phyloP scores from a whole-genome alignment of 2,329 filamentous ascomycete genomes.

The Fonsecaea monophora region DNA sequence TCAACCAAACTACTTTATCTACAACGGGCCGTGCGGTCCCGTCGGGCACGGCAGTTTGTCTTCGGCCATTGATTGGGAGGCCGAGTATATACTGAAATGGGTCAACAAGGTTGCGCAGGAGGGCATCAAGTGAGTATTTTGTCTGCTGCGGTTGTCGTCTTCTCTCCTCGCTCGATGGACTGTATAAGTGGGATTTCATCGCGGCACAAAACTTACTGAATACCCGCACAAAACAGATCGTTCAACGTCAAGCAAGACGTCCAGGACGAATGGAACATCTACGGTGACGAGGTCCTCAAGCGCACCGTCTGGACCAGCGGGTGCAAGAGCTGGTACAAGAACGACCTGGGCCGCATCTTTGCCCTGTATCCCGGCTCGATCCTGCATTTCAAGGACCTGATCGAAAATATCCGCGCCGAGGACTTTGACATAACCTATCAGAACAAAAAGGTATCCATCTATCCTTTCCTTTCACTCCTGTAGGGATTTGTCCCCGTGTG shows the following conservation, averaged over 20 bases:
- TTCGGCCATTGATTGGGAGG: slow-evolving; percentile 28
- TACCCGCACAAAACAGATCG: too few species aligned
- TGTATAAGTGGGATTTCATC: too few species aligned
- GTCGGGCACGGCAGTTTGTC: slow-evolving; percentile 14
- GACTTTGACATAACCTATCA: slow-evolving; percentile 52
- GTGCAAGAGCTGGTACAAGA: slow-evolving; percentile 41
- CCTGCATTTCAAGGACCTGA: slow-evolving; percentile 55
- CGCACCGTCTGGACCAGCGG: slow-evolving; percentile 39
- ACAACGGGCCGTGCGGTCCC: not conserved
- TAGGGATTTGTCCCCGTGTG: too few species aligned
- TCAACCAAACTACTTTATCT: not conserved
- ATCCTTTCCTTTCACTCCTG: too few species aligned
- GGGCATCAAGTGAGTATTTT: slow-evolving; percentile 36
- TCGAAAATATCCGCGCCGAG: slow-evolving; percentile 50
- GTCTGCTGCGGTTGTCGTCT: too few species aligned
- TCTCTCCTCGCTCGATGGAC: too few species aligned
- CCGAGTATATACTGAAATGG: slow-evolving; percentile 47
- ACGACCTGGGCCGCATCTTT: slow-evolving; percentile 44
- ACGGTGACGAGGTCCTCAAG: slow-evolving; percentile 35
- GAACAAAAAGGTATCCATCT: too few species aligned
- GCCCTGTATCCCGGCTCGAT: slow-evolving; percentile 59
- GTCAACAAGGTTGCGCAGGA: slow-evolving; percentile 47
- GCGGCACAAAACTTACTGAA: too few species aligned
- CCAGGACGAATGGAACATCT: slow-evolving; percentile 35
- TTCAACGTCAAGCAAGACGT: slow-evolving; percentile 10